A percentile compares a stretch with the other conserved stretches of the same genome.
These are phyloP conservation scores for Fomitopsis palustris DNA, from an alignment of 1,284 basidiomycete species.

Conservation along the genomic window DNA sequence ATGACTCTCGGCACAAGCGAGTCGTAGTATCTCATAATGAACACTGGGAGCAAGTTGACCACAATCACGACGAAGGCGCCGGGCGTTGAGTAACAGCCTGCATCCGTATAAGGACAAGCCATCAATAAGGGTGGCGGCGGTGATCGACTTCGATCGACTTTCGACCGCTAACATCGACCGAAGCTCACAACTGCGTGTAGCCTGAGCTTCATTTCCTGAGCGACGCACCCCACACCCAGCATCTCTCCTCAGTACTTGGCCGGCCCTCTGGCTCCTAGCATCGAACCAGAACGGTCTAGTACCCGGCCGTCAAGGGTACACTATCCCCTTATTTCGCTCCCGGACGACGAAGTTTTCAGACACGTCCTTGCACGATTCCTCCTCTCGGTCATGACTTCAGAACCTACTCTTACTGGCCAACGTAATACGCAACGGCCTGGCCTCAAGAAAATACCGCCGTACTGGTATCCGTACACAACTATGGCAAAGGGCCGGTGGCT, in stretches of 20 bases:
- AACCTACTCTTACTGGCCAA: neutral
- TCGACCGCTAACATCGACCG: too few species aligned
- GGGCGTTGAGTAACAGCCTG: neutral
- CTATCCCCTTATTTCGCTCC: slow-evolving; percentile 9
- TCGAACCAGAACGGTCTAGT: neutral
- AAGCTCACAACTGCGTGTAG: too few species aligned
- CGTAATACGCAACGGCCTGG: slow-evolving; percentile 28
- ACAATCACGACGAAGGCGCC: neutral
- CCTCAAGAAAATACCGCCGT: slow-evolving; percentile 69
- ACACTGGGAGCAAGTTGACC: too few species aligned
- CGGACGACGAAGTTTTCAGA: slow-evolving; percentile 19
- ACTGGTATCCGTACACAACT: slow-evolving; percentile 85
- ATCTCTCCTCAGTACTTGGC: too few species aligned
- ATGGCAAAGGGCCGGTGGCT: slow-evolving; percentile 93
- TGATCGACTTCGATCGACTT: too few species aligned
- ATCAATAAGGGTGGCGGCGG: too few species aligned
- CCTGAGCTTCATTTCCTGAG: too few species aligned
- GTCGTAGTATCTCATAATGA: too few species aligned
- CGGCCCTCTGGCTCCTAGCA: neutral
- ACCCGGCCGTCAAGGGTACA: slow-evolving; percentile 8
- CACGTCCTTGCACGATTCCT: slow-evolving; percentile 17
- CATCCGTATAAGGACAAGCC: neutral
- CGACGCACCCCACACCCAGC: too few species aligned
- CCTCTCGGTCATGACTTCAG: slow-evolving; percentile 12
- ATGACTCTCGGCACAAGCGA: too few species aligned